These are phyloP conservation scores for Aspergillus leporis DNA, from an alignment of 495 filamentous ascomycete genomes.

Conservation along the genomic window DNA sequence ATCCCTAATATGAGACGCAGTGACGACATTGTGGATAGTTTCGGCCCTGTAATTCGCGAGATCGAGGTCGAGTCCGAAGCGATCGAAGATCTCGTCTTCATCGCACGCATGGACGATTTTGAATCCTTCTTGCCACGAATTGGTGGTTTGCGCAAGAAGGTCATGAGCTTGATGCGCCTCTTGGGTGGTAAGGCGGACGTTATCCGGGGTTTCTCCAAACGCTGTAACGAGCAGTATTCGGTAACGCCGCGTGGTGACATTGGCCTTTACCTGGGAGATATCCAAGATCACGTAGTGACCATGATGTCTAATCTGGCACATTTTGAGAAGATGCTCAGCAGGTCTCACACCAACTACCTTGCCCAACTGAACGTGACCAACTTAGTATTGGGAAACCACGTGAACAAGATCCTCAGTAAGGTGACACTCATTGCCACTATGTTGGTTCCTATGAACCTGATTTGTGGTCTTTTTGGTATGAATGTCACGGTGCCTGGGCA, in stretches of 20 bases:
- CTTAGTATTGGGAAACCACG: constrained; percentile 74
- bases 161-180: constrained; percentile 89
- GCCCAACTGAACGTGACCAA: constrained; percentile 92
- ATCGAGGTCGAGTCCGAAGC: constrained; percentile 86
- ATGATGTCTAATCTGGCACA: constrained; percentile 96
- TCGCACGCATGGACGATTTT: constrained; percentile 85
- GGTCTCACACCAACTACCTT: constrained; percentile 94
- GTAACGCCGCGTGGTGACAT: constrained; percentile 94
- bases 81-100: constrained; percentile 94
- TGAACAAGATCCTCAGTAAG: constrained; percentile 85
- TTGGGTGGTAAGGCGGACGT: constrained; percentile 97
- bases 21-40: constrained; percentile 96
- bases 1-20: constrained; percentile 38
- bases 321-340: constrained; percentile 95
- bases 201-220: constrained; percentile 94
- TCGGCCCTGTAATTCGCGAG: constrained; percentile 82
- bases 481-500: constrained; percentile 83
- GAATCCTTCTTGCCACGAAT: constrained; percentile 82
- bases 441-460: constrained; percentile 92
- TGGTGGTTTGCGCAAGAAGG: constrained; percentile 87
- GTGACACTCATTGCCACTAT: constrained; percentile 95
- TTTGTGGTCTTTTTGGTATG: constrained; percentile 97
- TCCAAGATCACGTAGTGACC: constrained; percentile 98
- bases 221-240: constrained; percentile 95
- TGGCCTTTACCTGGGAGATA: constrained; percentile 92